These are phyloP conservation scores for Parietichytrium sp. DNA, from an alignment of 108 stramenopile species.

Conservation along the genomic window DNA sequence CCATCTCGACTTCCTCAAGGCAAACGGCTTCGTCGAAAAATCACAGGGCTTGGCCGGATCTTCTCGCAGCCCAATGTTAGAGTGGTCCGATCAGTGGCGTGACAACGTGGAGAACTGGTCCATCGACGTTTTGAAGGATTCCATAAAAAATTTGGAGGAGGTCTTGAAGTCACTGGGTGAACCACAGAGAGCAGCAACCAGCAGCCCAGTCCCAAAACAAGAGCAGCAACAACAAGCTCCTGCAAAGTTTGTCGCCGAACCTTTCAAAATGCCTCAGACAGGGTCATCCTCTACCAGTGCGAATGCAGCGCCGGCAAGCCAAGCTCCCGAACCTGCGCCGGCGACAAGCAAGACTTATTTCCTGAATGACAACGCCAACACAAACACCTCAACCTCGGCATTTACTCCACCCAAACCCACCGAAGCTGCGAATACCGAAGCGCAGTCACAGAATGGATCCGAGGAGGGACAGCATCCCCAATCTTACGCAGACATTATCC, in stretches of 20 bases:
- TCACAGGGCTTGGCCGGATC: background rate
- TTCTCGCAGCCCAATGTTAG: conserved; percentile 8
- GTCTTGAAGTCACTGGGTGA: background rate
- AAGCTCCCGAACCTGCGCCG: no score
- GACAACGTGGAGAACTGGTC: conserved; percentile 22
- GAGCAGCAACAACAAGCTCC: background rate
- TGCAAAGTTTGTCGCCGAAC: background rate
- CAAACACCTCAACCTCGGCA: background rate
- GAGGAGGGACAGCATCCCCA: background rate
- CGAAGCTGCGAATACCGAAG: background rate
- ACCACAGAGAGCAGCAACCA: background rate
- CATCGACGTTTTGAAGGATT: background rate
- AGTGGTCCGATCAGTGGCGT: conserved; percentile 36
- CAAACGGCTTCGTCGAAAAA: conserved; percentile 10
- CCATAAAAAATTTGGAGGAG: background rate
- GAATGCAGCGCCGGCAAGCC: no score
- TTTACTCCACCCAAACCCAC: background rate
- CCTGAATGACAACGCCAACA: background rate
- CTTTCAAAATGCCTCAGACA: background rate
- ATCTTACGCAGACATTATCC: background rate
- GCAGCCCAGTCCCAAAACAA: background rate
- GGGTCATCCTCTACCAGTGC: no score
- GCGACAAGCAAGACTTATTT: background rate
- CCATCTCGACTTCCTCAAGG: conserved; percentile 33
- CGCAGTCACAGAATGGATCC: background rate